phyloP scores from a whole-genome alignment of 345 rosid genomes.

The Sisymbrium altissimum region DNA sequence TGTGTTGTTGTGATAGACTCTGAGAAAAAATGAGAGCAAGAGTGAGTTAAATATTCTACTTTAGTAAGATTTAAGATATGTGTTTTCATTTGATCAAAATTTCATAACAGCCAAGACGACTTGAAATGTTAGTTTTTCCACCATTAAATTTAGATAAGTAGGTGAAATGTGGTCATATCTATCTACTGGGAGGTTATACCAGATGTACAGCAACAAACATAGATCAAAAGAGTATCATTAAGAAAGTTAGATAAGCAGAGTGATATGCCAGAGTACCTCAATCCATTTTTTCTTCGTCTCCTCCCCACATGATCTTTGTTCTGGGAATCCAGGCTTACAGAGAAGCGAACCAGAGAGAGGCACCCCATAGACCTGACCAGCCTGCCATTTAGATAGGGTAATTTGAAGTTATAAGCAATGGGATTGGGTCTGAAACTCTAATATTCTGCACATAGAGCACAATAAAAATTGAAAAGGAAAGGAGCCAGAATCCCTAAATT shows the following conservation, averaged over 20 bases:
- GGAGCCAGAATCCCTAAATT: conserved; percentile 23
- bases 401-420: not conserved
- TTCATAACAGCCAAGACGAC: conserved; percentile 2
- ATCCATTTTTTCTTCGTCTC: conserved; percentile 93
- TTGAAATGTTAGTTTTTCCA: not conserved
- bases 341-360: conserved; percentile 82
- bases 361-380: conserved; percentile 98
- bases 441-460: conserved; percentile 7
- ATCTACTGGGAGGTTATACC: not conserved
- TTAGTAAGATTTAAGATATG: not conserved
- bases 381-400: conserved; percentile 46
- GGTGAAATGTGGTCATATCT: not conserved
- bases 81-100: not conserved
- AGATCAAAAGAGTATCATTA: not conserved
- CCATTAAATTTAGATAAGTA: not conserved
- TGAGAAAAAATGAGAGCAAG: conserved; percentile 28
- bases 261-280: conserved; percentile 58
- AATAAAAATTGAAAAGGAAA: conserved; percentile 5
- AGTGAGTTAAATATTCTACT: conserved; percentile 19
- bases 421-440: conserved; percentile 12
- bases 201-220: not conserved
- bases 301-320: conserved; percentile 70
- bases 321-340: conserved; percentile 86
- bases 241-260: conserved; percentile 3
- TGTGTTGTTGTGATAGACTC: conserved; percentile 89